Conservation (phyloP, 2,329 filamentous ascomycete genomes). For the Pestalotiopsis fici region DNA sequence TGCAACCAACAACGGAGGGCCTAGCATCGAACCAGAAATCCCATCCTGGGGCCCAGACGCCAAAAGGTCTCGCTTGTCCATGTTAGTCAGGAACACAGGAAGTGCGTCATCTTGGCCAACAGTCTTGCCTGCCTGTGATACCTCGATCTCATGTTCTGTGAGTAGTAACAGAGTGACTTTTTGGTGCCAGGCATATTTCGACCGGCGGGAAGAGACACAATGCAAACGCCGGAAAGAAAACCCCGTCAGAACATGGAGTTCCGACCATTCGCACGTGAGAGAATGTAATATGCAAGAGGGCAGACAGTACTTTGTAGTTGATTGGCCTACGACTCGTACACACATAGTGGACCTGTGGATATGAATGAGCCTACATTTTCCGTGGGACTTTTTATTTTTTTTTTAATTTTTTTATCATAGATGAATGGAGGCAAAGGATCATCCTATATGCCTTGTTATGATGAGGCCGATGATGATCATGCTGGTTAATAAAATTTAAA, state of each 20-base stretch:
- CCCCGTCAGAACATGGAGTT: no score
- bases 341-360: neutral
- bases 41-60: neutral
- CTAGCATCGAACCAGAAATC: neutral
- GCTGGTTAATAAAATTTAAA: neutral
- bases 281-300: no score
- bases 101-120: constrained; percentile 3
- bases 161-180: neutral
- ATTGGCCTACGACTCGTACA: no score
- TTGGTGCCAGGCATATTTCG: neutral
- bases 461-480: neutral
- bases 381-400: neutral
- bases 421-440: neutral
- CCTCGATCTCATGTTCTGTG: neutral
- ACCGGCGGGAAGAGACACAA: no score
- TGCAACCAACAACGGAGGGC: neutral
- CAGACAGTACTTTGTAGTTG: no score
- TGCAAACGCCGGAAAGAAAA: no score
- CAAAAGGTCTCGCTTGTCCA: constrained; percentile 1
- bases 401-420: neutral
- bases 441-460: neutral
- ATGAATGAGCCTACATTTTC: neutral
- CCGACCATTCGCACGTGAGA: no score
- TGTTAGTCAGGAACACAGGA: constrained; percentile 1
- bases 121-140: neutral